Evolutionary conservation across 176 grass and related monocot genomes (phyloP), one percentile per base, ranked within the genome.

Genomic region (Eleusine indica): DNA sequence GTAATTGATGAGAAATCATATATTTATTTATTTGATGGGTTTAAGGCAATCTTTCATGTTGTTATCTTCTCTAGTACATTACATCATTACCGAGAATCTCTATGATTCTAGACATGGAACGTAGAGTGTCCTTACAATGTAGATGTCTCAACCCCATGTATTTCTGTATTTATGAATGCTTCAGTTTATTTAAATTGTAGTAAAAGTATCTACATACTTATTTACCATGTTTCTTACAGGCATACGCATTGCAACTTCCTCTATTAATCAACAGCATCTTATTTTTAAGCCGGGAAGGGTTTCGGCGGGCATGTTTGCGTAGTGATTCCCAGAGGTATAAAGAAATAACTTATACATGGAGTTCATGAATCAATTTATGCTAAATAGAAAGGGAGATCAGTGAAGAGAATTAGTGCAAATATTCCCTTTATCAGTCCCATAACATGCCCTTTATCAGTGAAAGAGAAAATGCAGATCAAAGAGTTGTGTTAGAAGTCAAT

Each of bases 301-400:
- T 99, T 89, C 93, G 96, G 16, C 89, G 93, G 76, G 96, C 96
- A 88, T 99, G 96, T 66, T 85, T 99, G 93, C 96, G 96, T 75
- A 89, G 74, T 83, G 81, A 90, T 86, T 74, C 86, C 66, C 82
- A 57, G 71, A 87, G 96, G 96, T 99, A 95, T 83, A 61, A 63
- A 60, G 4, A 42, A 57, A 42, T 76, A 38, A 42, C 80, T n/a
- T 77, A 19, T 56, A 16, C 39, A 52, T 32, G 51, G 40, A 58
- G 6, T 61, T 78, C 19, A 30, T 28, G 4, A 25, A 80, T 16
- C 37, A 22, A 46, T 64, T 54, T 67, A 81, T 15, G 42, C 38
- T 40, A 60, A 82, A 46, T 3, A 71, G 65, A 60, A 53, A 41
- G 4, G n/a, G 72, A 70, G 57, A 53, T 6, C 9, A 51, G 44